Percentiles rank a stretch among this genome's conserved stretches.
These are phyloP conservation scores for Hypoxylon sp. DNA, from an alignment of 2,329 filamentous ascomycete genomes.

Conservation along the genomic window DNA sequence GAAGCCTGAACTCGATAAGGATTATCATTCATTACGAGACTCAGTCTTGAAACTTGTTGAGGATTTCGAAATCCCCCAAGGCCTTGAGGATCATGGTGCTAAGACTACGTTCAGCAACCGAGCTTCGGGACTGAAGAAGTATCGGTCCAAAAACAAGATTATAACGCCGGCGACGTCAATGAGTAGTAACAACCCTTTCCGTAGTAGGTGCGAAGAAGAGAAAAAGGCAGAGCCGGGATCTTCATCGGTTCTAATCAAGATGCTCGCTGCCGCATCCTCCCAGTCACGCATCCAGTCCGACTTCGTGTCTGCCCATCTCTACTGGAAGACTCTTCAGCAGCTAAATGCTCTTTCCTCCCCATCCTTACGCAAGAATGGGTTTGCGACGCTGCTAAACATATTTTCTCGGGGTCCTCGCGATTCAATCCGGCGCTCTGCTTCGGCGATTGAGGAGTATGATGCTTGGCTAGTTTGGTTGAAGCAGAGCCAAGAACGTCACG, in stretches of 20 bases:
- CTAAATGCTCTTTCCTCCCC: constrained; percentile 72
- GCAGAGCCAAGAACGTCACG: constrained; percentile 82
- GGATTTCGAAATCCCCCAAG: constrained; percentile 83
- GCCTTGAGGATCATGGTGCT: constrained; percentile 69
- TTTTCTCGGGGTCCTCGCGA: constrained; percentile 79
- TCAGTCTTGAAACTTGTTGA: constrained; percentile 84
- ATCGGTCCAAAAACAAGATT: constrained; percentile 70
- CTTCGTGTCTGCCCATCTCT: constrained; percentile 85
- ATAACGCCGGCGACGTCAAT: constrained; percentile 64
- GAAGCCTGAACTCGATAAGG: constrained; percentile 76
- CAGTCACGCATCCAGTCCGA: constrained; percentile 84
- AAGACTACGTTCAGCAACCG: constrained; percentile 78
- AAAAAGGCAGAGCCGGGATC: constrained; percentile 48
- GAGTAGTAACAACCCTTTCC: constrained; percentile 71
- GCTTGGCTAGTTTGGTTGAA: constrained; percentile 87
- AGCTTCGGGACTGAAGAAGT: constrained; percentile 70
- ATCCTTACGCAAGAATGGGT: constrained; percentile 74
- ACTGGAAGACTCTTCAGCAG: constrained; percentile 85
- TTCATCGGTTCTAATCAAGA: constrained; percentile 71
- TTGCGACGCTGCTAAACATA: constrained; percentile 78
- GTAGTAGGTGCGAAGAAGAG: constrained; percentile 52
- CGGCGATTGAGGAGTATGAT: constrained; percentile 81
- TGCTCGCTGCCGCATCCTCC: constrained; percentile 81
- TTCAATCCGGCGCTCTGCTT: constrained; percentile 75
- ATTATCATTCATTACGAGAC: constrained; percentile 84